These are phyloP conservation scores for Spatholobus suberectus DNA, from an alignment of 306 rosid species.

Conservation along the genomic window DNA sequence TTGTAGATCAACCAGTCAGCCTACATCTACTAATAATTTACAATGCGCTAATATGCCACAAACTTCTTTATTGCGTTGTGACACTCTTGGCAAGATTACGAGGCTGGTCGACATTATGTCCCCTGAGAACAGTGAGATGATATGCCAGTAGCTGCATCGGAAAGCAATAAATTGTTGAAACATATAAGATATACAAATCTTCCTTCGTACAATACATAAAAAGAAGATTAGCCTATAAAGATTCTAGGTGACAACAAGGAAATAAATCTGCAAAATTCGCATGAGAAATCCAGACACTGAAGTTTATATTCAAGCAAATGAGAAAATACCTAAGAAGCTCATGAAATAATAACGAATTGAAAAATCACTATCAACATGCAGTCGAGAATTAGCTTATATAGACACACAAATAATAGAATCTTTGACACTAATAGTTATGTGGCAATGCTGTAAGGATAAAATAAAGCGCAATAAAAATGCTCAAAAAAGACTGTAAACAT, in stretches of 20 bases:
- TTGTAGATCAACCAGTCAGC: conserved; percentile 23
- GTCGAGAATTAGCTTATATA: background rate
- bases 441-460: conserved; percentile 4
- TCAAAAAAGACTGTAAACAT: conserved; percentile 1
- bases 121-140: conserved; percentile 95
- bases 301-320: conserved; percentile 1
- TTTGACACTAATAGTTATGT: conserved; percentile 12
- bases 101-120: conserved; percentile 96
- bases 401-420: background rate
- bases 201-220: background rate
- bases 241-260: conserved; percentile 22
- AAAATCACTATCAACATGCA: background rate
- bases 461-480: conserved; percentile 21
- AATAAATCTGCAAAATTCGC: conserved; percentile 29
- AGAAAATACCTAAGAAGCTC: conserved; percentile 1
- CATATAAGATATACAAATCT: background rate
- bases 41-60: conserved; percentile 28
- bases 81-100: conserved; percentile 99
- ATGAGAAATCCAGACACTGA: conserved; percentile 6
- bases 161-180: conserved; percentile 19
- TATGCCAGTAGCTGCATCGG: conserved; percentile 87
- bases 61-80: conserved; percentile 65
- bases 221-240: conserved; percentile 13
- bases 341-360: conserved; percentile 1
- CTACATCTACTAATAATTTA: conserved; percentile 39